Conservation (phyloP, 495 filamentous ascomycete species). For the Aspergillus sclerotioniger region DNA sequence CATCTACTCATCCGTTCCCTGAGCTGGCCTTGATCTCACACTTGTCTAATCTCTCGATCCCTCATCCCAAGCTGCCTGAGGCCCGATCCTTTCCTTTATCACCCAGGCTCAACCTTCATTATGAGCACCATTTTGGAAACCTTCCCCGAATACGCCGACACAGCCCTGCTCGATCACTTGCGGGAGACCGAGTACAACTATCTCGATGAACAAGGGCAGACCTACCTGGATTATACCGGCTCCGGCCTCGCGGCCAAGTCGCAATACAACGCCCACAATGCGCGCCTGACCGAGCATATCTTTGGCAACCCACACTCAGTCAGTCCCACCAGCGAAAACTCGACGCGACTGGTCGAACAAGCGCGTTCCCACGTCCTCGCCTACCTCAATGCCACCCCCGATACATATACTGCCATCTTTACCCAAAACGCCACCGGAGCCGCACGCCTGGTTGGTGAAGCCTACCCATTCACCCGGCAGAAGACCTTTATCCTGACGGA, state of each 20-base stretch:
- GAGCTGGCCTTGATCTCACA: no score
- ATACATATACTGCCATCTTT: constrained; percentile 9
- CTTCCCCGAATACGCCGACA: constrained; percentile 9
- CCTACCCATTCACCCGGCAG: constrained; percentile 6
- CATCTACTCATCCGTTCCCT: no score
- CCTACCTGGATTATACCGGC: constrained; percentile 14
- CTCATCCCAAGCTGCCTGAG: no score
- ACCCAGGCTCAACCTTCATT: no score
- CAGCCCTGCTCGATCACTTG: constrained; percentile 2
- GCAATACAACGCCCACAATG: constrained; percentile 1
- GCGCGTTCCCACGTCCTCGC: constrained; percentile 4
- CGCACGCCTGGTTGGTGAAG: constrained; percentile 10
- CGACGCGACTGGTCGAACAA: constrained; percentile 2
- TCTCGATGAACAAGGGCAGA: constrained; percentile 9
- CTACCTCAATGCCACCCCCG: constrained; percentile 3
- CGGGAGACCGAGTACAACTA: constrained; percentile 14
- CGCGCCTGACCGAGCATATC: constrained; percentile 1
- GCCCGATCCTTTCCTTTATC: no score
- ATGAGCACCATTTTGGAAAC: no score
- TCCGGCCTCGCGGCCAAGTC: constrained; percentile 8
- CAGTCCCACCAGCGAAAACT: constrained; percentile 8
- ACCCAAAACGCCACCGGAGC: constrained; percentile 14
- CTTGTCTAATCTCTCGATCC: no score
- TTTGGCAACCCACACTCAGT: constrained; percentile 13
- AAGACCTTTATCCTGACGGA: constrained; percentile 7